These are phyloP conservation scores for Phytopythium boreale DNA, from an alignment of 352 stramenopile genomes.

Conservation along the genomic window DNA sequence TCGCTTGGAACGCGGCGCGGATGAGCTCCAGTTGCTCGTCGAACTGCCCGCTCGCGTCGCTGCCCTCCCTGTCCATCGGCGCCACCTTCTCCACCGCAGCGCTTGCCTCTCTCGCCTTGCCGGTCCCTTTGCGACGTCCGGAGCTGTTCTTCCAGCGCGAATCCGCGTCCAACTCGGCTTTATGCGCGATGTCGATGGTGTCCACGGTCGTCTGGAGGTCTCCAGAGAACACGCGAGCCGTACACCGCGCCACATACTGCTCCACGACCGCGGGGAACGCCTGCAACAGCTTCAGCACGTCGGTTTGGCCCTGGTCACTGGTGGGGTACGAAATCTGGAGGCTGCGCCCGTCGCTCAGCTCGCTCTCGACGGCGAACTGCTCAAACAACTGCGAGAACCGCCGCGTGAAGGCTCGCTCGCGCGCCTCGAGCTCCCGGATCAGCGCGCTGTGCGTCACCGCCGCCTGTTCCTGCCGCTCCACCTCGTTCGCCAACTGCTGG, in stretches of 20 bases:
- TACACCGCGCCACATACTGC: conserved; percentile 24
- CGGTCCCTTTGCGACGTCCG: neutral
- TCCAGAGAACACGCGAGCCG: neutral
- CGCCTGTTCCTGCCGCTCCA: conserved; percentile 1
- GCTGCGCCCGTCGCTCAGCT: neutral
- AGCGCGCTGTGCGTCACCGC: neutral
- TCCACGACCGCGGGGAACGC: conserved; percentile 50
- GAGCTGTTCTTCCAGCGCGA: neutral
- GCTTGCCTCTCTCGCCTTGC: neutral
- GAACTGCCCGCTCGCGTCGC: conserved; percentile 16
- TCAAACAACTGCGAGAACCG: neutral
- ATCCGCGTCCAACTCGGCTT: neutral
- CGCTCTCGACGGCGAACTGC: neutral
- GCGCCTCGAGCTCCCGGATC: conserved; percentile 5
- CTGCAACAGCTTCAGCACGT: conserved; percentile 38
- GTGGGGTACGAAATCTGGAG: conserved; percentile 6
- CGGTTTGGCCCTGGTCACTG: conserved; percentile 5
- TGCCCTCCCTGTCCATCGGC: neutral
- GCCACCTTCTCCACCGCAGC: neutral
- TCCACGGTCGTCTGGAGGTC: neutral
- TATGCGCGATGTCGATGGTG: neutral
- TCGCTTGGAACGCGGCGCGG: conserved; percentile 25
- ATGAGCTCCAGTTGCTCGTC: conserved; percentile 38
- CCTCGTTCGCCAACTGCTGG: neutral
- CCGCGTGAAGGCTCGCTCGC: neutral